phyloP scores from a whole-genome alignment of 1,139 yeast species.

The Torulaspora pretoriensis region DNA sequence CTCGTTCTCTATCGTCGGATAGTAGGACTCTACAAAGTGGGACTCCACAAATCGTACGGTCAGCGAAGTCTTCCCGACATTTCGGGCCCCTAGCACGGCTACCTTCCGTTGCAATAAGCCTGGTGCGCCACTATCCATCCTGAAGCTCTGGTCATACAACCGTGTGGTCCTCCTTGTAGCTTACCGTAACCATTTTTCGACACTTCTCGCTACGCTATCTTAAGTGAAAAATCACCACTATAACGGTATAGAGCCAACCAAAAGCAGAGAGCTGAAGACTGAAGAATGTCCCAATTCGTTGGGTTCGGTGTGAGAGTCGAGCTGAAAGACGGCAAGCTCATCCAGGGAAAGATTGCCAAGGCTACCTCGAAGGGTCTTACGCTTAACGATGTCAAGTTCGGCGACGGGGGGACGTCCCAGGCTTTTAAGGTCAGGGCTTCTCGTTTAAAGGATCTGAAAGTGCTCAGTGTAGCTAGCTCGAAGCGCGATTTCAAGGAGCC shows the following conservation, averaged over 20 bases:
- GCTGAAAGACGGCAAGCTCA: slow-evolving; percentile 35
- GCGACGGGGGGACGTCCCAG: slow-evolving; percentile 36
- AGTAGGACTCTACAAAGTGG: slow-evolving; percentile 83
- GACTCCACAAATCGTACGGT: slow-evolving; percentile 84
- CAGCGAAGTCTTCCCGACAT: slow-evolving; percentile 86
- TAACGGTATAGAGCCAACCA: background rate
- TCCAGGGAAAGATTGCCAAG: slow-evolving; percentile 34
- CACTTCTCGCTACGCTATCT: background rate
- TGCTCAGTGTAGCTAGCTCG: slow-evolving; percentile 33
- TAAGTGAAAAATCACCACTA: background rate
- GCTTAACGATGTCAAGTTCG: slow-evolving; percentile 32
- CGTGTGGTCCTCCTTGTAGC: slow-evolving; percentile 1
- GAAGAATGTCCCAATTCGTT: slow-evolving; percentile 31
- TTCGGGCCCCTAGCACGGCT: slow-evolving; percentile 85
- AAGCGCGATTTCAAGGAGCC: slow-evolving; percentile 19
- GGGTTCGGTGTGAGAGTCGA: slow-evolving; percentile 37
- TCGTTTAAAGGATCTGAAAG: slow-evolving; percentile 37
- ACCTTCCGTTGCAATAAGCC: slow-evolving; percentile 49
- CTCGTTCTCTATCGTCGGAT: slow-evolving; percentile 91
- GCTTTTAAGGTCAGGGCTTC: slow-evolving; percentile 36
- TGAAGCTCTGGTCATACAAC: background rate
- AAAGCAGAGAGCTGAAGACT: background rate
- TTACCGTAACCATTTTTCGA: background rate
- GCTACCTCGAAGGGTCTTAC: slow-evolving; percentile 35
- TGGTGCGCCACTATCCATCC: slow-evolving; percentile 2